These are phyloP conservation scores for Ustilago cynodontis DNA, from an alignment of 1,284 basidiomycete species.

Conservation along the genomic window DNA sequence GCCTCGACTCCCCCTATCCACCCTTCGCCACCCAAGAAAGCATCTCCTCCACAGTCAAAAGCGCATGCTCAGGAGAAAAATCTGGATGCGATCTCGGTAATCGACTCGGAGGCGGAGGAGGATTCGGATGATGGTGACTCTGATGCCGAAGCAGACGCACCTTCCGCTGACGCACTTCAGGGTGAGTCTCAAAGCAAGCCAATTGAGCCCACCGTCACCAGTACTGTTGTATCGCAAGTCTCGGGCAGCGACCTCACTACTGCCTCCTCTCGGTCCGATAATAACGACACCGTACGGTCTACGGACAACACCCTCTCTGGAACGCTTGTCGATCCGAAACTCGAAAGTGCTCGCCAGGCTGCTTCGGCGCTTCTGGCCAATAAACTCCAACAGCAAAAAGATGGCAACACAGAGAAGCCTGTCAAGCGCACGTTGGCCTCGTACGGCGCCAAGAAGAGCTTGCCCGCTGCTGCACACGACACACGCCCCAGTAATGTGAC, in stretches of 20 bases:
- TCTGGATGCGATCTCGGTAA: constrained; percentile 16
- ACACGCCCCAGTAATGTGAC: constrained; percentile 28
- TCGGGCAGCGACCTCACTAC: constrained; percentile 26
- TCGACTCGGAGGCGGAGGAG: constrained; percentile 36
- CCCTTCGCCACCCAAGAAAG: constrained; percentile 20
- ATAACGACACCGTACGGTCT: constrained; percentile 33
- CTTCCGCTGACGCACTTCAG: background rate
- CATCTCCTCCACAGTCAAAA: background rate
- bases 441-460: constrained; percentile 53
- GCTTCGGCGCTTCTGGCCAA: constrained; percentile 30
- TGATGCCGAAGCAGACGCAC: constrained; percentile 6
- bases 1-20: constrained; percentile 42
- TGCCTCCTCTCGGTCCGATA: constrained; percentile 23
- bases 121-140: constrained; percentile 25
- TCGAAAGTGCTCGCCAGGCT: constrained; percentile 39
- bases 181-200: background rate
- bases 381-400: constrained; percentile 38
- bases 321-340: constrained; percentile 27
- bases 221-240: constrained; percentile 23
- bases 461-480: constrained; percentile 35
- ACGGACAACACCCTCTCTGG: constrained; percentile 39
- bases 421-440: constrained; percentile 50
- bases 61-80: background rate
- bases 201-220: constrained; percentile 27
- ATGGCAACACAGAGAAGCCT: constrained; percentile 35